Percentiles rank a stretch among this genome's conserved stretches.
Evolutionary conservation across 1,284 basidiomycete species (phyloP).

Genomic region (Pseudozyma hubeiensis): DNA sequence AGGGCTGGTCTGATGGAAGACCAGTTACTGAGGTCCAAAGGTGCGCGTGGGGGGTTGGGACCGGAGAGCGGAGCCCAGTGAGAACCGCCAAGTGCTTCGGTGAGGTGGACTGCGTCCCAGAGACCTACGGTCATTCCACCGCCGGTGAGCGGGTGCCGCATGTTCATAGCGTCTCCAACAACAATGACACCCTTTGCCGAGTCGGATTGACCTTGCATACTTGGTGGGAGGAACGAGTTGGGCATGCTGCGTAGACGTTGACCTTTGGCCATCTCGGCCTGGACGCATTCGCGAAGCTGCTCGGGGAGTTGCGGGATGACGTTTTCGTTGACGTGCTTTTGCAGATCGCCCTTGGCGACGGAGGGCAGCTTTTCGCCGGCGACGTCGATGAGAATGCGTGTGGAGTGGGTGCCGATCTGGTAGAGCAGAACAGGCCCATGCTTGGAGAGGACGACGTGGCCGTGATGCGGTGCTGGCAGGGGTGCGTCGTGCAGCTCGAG

Average conservation of each 20-base stretch:
- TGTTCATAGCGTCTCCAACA: slow-evolving; percentile 97
- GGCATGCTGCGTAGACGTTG: slow-evolving; percentile 81
- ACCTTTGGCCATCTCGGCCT: slow-evolving; percentile 52
- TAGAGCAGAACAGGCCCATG: slow-evolving; percentile 87
- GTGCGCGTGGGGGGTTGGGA: slow-evolving; percentile 9
- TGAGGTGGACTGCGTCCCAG: slow-evolving; percentile 66
- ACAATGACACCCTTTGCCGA: slow-evolving; percentile 80
- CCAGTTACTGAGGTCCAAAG: slow-evolving; percentile 58
- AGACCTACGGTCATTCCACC: slow-evolving; percentile 71
- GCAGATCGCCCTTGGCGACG: slow-evolving; percentile 74
- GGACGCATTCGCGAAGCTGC: slow-evolving; percentile 56
- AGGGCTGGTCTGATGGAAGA: slow-evolving; percentile 49
- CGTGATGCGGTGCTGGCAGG: slow-evolving; percentile 84
- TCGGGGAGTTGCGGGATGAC: slow-evolving; percentile 63
- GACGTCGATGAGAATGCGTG: slow-evolving; percentile 92
- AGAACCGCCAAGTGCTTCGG: slow-evolving; percentile 57
- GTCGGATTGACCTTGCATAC: slow-evolving; percentile 78
- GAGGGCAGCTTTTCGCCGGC: slow-evolving; percentile 82
- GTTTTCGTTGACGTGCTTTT: slow-evolving; percentile 52
- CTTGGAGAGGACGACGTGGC: slow-evolving; percentile 82
- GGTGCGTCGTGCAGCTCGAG: slow-evolving; percentile 79
- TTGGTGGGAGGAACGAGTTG: slow-evolving; percentile 90
- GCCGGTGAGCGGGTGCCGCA: slow-evolving; percentile 97
- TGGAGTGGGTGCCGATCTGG: slow-evolving; percentile 80
- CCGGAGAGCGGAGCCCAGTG: slow-evolving; percentile 53